Conservation (phyloP, 2,329 filamentous ascomycete genomes). For the Fusarium piperis region DNA sequence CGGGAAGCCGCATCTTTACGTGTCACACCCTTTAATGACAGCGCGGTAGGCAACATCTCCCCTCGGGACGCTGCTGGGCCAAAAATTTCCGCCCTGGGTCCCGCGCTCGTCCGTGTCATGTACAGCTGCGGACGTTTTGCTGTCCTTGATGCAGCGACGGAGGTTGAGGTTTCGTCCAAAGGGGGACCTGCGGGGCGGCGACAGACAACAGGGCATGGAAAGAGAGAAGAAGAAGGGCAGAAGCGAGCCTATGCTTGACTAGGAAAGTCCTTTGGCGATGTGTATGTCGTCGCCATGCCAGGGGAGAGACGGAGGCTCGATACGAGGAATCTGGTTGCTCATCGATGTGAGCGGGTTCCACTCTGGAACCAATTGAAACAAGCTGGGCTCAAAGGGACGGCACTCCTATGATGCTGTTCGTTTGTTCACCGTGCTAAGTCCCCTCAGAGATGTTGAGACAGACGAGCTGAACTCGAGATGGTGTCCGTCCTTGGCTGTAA, state of each 20-base stretch:
- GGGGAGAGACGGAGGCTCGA: not conserved
- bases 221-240: not conserved
- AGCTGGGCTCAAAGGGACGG: slow-evolving; percentile 27
- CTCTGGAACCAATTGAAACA: slow-evolving; percentile 31
- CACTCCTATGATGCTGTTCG: not conserved
- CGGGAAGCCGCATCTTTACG: slow-evolving; percentile 22
- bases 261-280: slow-evolving; percentile 6
- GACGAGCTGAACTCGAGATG: slow-evolving; percentile 17
- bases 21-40: slow-evolving; percentile 40
- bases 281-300: slow-evolving; percentile 4
- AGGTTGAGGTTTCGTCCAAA: slow-evolving; percentile 1
- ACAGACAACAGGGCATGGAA: not conserved
- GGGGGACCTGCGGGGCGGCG: slow-evolving; percentile 13
- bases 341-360: slow-evolving; percentile 22
- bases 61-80: slow-evolving; percentile 30
- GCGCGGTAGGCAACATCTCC: slow-evolving; percentile 32
- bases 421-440: not conserved
- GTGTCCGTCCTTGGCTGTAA: not conserved
- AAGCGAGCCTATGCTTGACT: slow-evolving; percentile 18
- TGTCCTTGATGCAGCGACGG: slow-evolving; percentile 5
- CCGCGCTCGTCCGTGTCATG: slow-evolving; percentile 22
- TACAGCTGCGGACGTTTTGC: slow-evolving; percentile 11
- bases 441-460: not conserved
- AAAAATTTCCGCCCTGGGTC: slow-evolving; percentile 37
- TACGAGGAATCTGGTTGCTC: slow-evolving; percentile 12